Evolutionary conservation across 305 asterid species (phyloP).

Genomic region (Rubia peregrina): DNA sequence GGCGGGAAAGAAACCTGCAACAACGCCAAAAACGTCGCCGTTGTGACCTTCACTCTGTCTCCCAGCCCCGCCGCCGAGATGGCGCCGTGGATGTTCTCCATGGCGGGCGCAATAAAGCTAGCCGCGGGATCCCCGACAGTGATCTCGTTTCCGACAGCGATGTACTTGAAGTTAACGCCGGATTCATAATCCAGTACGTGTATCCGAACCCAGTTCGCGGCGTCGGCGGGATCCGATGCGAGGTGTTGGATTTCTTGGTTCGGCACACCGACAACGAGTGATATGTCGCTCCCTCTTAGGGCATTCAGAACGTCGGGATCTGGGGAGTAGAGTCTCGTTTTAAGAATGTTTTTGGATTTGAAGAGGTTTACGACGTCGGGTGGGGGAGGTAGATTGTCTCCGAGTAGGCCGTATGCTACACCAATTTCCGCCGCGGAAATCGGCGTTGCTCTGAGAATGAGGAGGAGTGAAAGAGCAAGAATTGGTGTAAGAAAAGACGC

Average conservation of each 20-base stretch:
- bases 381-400: slow-evolving; percentile 28
- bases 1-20: slow-evolving; percentile 27
- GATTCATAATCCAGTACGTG: neutral
- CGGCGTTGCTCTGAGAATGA: neutral
- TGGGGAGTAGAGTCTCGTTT: slow-evolving; percentile 24
- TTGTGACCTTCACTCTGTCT: slow-evolving; percentile 34
- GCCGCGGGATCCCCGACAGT: neutral
- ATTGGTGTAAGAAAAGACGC: neutral
- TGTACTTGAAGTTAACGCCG: slow-evolving; percentile 21
- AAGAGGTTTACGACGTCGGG: slow-evolving; percentile 18
- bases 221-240: slow-evolving; percentile 18
- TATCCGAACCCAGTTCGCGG: slow-evolving; percentile 14
- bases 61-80: slow-evolving; percentile 11
- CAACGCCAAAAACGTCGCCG: slow-evolving; percentile 17
- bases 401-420: slow-evolving; percentile 28
- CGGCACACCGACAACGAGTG: neutral
- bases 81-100: slow-evolving; percentile 31
- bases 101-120: slow-evolving; percentile 26
- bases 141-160: slow-evolving; percentile 24
- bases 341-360: slow-evolving; percentile 17
- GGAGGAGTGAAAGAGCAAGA: slow-evolving; percentile 7
- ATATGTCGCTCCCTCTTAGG: slow-evolving; percentile 20
- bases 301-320: slow-evolving; percentile 18
- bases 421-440: neutral
- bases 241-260: slow-evolving; percentile 24